A percentile compares a stretch with the other conserved stretches of the same genome.
These are phyloP conservation scores for Tetrastigma voinierianum DNA, from an alignment of 164 flowering plant species.

Conservation along the genomic window DNA sequence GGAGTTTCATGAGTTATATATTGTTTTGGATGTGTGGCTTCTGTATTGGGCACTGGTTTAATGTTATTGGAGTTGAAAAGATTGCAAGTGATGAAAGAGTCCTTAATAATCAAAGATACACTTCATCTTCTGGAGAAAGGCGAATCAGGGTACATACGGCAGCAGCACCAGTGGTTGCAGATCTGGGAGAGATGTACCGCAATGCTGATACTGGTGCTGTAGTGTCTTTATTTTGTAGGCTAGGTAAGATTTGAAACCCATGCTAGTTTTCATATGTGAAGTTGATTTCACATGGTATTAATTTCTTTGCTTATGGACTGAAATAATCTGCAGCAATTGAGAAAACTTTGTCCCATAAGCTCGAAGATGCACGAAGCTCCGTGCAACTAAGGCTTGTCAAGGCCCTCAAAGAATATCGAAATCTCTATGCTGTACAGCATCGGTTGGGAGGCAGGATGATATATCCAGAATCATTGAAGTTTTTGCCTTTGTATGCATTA, in stretches of 20 bases:
- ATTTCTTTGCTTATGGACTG: neutral
- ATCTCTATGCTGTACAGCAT: constrained; percentile 94
- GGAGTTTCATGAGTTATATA: neutral
- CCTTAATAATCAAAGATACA: constrained; percentile 76
- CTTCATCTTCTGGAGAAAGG: constrained; percentile 97
- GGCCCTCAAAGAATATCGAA: constrained; percentile 89
- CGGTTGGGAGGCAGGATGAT: constrained; percentile 86
- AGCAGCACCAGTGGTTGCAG: constrained; percentile 88
- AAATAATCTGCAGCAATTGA: constrained; percentile 74
- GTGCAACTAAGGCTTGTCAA: constrained; percentile 73
- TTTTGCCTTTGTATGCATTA: constrained; percentile 70
- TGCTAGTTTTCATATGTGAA: neutral
- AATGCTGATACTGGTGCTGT: constrained; percentile 91
- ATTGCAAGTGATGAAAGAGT: constrained; percentile 3
- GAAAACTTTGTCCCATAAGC: constrained; percentile 74
- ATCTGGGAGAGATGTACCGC: constrained; percentile 95
- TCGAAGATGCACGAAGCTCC: constrained; percentile 82
- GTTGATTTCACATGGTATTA: constrained; percentile 3
- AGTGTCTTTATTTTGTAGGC: constrained; percentile 63
- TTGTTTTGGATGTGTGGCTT: neutral
- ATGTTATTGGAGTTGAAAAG: neutral
- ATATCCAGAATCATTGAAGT: constrained; percentile 86
- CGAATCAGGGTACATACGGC: constrained; percentile 99
- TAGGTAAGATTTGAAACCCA: constrained; percentile 47
- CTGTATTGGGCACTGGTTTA: too few species aligned